These are phyloP conservation scores for Clathrus columnatus DNA, from an alignment of 768 basidiomycete genomes.

Conservation along the genomic window DNA sequence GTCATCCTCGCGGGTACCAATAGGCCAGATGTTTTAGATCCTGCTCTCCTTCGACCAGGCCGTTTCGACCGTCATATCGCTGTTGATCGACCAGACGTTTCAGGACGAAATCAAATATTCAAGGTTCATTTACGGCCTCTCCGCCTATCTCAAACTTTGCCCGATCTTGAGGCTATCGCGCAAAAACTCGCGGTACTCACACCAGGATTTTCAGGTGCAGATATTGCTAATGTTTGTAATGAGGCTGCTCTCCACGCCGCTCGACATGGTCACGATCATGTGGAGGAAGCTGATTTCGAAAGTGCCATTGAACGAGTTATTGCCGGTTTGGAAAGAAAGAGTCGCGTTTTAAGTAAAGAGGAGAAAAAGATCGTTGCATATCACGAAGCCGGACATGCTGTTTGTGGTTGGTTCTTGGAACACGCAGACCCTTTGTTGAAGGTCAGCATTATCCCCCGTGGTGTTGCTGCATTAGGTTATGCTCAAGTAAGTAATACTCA, in stretches of 20 bases:
- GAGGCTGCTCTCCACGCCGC: conserved; percentile 96
- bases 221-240: conserved; percentile 98
- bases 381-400: conserved; percentile 97
- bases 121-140: conserved; percentile 84
- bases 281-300: conserved; percentile 85
- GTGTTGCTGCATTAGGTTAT: conserved; percentile 91
- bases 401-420: conserved; percentile 98
- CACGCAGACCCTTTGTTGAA: conserved; percentile 95
- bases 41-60: conserved; percentile 92
- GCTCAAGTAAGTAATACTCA: conserved; percentile 57
- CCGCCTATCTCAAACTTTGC: conserved; percentile 49
- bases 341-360: conserved; percentile 81
- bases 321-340: conserved; percentile 94
- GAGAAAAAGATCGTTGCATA: conserved; percentile 99
- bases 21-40: conserved; percentile 91
- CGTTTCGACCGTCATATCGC: conserved; percentile 96
- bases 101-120: conserved; percentile 90
- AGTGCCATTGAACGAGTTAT: conserved; percentile 97
- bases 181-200: conserved; percentile 95
- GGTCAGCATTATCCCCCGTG: conserved; percentile 96
- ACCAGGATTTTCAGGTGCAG: conserved; percentile 96
- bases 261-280: conserved; percentile 66
- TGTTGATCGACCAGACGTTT: conserved; percentile 91
- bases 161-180: conserved; percentile 50
- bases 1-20: conserved; percentile 97